A percentile compares a stretch with the other conserved stretches of the same genome.
Conservation (phyloP, 345 rosid genomes). For the Bretschneidera sinensis region DNA sequence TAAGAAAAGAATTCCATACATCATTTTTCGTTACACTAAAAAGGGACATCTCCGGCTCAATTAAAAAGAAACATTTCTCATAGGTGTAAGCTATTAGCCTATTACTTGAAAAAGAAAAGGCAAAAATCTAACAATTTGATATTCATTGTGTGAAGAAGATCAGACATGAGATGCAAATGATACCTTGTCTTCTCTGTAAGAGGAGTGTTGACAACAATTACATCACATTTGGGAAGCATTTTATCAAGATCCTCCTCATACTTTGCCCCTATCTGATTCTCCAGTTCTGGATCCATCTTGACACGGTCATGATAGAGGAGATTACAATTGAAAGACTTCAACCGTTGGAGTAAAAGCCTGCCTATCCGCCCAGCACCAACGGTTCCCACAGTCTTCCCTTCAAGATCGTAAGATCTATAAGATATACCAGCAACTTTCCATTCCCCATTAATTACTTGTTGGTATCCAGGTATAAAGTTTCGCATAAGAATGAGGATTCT, state of each 20-base stretch:
- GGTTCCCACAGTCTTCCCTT: conserved; percentile 95
- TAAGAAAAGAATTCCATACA: no score
- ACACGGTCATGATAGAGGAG: conserved; percentile 80
- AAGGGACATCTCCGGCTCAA: no score
- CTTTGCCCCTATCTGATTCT: conserved; percentile 65
- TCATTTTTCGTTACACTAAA: not conserved
- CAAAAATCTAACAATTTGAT: not conserved
- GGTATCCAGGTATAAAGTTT: conserved; percentile 83
- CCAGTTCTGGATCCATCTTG: conserved; percentile 71
- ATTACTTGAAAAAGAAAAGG: not conserved
- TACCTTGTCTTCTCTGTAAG: conserved; percentile 86
- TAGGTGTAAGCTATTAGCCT: no score
- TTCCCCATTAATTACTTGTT: conserved; percentile 77
- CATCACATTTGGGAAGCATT: conserved; percentile 88
- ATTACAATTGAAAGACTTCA: conserved; percentile 90
- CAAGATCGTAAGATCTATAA: conserved; percentile 87
- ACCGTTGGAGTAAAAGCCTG: conserved; percentile 74
- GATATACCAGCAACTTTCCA: conserved; percentile 92
- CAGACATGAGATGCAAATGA: not conserved
- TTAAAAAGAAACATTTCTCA: no score
- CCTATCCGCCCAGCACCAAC: conserved; percentile 89
- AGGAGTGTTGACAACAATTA: conserved; percentile 80
- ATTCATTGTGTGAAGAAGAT: not conserved
- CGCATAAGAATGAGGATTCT: conserved; percentile 83
- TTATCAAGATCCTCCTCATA: conserved; percentile 68